Conservation (phyloP, 2,329 filamentous ascomycete genomes). For the Trichoderma semiorbis region DNA sequence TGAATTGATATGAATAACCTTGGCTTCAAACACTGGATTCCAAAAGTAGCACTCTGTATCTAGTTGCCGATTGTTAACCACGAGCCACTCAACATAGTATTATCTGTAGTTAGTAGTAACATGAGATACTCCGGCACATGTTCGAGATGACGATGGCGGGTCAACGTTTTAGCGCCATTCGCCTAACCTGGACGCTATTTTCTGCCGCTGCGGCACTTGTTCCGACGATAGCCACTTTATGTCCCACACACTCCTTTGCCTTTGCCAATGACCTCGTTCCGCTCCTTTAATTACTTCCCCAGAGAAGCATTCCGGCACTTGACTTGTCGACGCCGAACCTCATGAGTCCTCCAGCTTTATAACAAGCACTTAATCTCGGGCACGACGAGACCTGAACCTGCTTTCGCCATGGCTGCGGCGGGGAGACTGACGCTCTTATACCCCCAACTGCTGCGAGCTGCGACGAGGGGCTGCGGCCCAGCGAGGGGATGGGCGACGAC, state of each 20-base stretch:
- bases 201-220: conserved; percentile 7
- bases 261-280: background rate
- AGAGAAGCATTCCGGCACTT: background rate
- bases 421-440: conserved; percentile 65
- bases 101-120: too few species aligned
- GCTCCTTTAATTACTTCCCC: background rate
- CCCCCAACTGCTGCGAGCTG: conserved; percentile 60
- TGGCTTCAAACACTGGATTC: background rate
- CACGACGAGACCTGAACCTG: background rate
- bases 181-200: background rate
- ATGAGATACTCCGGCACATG: background rate
- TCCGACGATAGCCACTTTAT: conserved; percentile 19
- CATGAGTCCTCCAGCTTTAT: background rate
- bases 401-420: conserved; percentile 50
- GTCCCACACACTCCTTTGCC: conserved; percentile 5
- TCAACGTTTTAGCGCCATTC: conserved; percentile 14
- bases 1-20: background rate
- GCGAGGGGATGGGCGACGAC: conserved; percentile 7
- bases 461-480: conserved; percentile 23
- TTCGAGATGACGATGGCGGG: background rate
- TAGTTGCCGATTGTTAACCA: too few species aligned
- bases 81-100: too few species aligned
- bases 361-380: background rate
- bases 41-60: too few species aligned
- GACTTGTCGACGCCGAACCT: background rate